Conservation (phyloP, 805 yeast genomes). For the Candida tallmaniae region DNA sequence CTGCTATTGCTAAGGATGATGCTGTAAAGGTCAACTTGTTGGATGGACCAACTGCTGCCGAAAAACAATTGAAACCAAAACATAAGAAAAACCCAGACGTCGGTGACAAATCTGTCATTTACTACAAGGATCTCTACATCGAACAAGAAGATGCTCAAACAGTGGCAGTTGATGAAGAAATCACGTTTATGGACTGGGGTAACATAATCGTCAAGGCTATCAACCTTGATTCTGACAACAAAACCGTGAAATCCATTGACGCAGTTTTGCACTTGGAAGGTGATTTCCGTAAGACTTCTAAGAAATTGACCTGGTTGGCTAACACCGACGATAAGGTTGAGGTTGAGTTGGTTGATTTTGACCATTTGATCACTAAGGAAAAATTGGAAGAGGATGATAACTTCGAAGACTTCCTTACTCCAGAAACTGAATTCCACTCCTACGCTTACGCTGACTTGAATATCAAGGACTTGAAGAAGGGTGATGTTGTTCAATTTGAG, state of each 20-base stretch:
- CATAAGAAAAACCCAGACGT: slow-evolving; percentile 94
- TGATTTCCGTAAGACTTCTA: slow-evolving; percentile 93
- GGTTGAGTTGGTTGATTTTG: slow-evolving; percentile 85
- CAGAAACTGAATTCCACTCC: slow-evolving; percentile 78
- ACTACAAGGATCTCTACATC: slow-evolving; percentile 57
- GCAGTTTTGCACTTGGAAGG: slow-evolving; percentile 89
- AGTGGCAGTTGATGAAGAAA: slow-evolving; percentile 76
- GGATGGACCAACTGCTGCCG: slow-evolving; percentile 63
- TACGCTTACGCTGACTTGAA: slow-evolving; percentile 77
- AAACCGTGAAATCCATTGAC: slow-evolving; percentile 53
- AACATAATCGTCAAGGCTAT: slow-evolving; percentile 76
- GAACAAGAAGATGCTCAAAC: slow-evolving; percentile 82
- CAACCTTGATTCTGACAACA: slow-evolving; percentile 55
- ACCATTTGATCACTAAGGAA: slow-evolving; percentile 91
- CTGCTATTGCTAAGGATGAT: slow-evolving; percentile 63
- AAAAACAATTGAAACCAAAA: slow-evolving; percentile 73
- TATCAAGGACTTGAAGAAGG: slow-evolving; percentile 69
- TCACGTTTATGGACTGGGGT: slow-evolving; percentile 99
- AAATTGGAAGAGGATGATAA: slow-evolving; percentile 91
- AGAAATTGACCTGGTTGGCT: slow-evolving; percentile 94
- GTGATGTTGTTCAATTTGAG: slow-evolving; percentile 90
- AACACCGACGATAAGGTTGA: slow-evolving; percentile 66
- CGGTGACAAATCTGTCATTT: slow-evolving; percentile 77
- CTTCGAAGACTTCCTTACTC: slow-evolving; percentile 88
- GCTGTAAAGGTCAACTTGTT: slow-evolving; percentile 64